Base-by-base conservation (phyloP, 75 land plant genomes). In the Cryptomeria japonica region DNA sequence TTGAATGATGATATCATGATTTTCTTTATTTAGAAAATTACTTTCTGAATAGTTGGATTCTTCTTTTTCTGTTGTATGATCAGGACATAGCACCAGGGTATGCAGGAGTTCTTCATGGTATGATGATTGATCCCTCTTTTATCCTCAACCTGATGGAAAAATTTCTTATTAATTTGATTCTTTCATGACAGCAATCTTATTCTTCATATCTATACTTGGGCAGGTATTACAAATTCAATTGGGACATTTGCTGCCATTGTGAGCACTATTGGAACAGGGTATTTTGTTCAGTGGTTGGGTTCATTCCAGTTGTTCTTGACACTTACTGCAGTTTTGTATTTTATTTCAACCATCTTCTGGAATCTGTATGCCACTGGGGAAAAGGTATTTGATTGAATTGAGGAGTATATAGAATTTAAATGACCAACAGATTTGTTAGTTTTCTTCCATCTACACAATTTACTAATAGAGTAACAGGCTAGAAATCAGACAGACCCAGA, bases 31-130 rank as follows among this genome's bases (percentile, higher is more conserved):
- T n/a, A 82, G 47, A n/a, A 39, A 46, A 28, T 2, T 46, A 31
- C 84, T 11, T 82, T 13, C 51, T 82, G 13, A 82, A 28, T 2
- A 25, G 10, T n/a, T 44, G 47, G 22, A 28, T 28, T 22, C 2
- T n/a, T 85, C 32, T 37, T 85, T 37, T 85, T 34, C 8, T 56
- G 72, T 25, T 34, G 9, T 84, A 80, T 86, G 0, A 77, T 78
- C 97, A 97, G 99, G 99, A 98, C 41, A 96, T 98, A 80, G 99
- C 97, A 18, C 99, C 99, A 64, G 90, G 93, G 37, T 93, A 90
- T 88, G 99, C 99, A 86, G 99, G 99, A 87, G 92, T 96, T 86
- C 94, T 98, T 80, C 99, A 98, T 90, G 99, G 99, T 98, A 94
- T 87, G 92, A 93, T 86, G 92, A 41, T 87, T 37, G 49, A 46